Conservation (phyloP, 345 rosid species). For the Pelargonium nanum region DNA sequence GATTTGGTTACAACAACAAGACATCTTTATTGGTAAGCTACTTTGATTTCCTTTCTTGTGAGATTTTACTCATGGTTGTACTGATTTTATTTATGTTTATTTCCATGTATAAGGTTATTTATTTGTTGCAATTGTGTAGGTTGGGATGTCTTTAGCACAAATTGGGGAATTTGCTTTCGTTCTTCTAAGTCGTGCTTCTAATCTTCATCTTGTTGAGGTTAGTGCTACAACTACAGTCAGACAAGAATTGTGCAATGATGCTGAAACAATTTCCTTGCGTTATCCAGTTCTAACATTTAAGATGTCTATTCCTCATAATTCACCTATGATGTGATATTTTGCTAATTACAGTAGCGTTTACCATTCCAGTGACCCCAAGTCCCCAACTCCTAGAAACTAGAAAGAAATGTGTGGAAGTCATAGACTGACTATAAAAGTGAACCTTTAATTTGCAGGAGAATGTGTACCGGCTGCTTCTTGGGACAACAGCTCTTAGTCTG, state of each 20-base stretch:
- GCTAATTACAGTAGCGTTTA: no score
- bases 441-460: slow-evolving; percentile 47
- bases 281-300: no score
- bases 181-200: slow-evolving; percentile 93
- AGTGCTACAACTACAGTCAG: slow-evolving; percentile 7
- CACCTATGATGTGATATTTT: no score
- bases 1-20: slow-evolving; percentile 84
- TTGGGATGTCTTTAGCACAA: slow-evolving; percentile 91
- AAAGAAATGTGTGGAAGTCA: background rate
- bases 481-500: slow-evolving; percentile 89
- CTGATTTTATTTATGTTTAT: background rate
- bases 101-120: slow-evolving; percentile 4
- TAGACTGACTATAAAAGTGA: background rate
- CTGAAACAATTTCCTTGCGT: no score
- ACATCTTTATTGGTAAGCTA: slow-evolving; percentile 61
- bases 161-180: slow-evolving; percentile 97
- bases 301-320: no score
- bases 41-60: background rate
- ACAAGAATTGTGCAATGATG: background rate
- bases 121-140: slow-evolving; percentile 30
- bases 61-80: background rate
- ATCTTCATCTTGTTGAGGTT: slow-evolving; percentile 93
- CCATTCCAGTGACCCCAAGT: no score
- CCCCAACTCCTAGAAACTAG: background rate
- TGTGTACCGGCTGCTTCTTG: slow-evolving; percentile 77